Evolutionary conservation across 1,139 yeast genomes (phyloP).

Genomic region (Magnusiomyces ingens): DNA sequence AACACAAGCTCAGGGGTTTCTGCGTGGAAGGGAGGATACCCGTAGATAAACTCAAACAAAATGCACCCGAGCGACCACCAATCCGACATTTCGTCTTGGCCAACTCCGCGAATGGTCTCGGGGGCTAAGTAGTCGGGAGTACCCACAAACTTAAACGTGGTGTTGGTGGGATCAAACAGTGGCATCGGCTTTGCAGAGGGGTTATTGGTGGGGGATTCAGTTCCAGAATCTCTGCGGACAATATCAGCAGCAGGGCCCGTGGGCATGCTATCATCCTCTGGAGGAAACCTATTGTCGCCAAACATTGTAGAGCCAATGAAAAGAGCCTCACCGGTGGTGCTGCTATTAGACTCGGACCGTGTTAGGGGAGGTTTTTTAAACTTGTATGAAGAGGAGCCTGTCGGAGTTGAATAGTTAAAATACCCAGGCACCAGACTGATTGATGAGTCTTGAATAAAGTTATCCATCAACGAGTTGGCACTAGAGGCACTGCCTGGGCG

Average conservation of each 20-base stretch:
- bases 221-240: constrained; percentile 5
- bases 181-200: constrained; percentile 10
- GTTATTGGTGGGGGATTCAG: background rate
- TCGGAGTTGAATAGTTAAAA: constrained; percentile 19
- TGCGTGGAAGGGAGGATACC: constrained; percentile 94
- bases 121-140: constrained; percentile 98
- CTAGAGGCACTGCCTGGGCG: constrained; percentile 12
- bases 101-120: constrained; percentile 80
- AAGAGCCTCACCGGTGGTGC: constrained; percentile 15
- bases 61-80: constrained; percentile 99
- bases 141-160: constrained; percentile 65
- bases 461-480: constrained; percentile 9
- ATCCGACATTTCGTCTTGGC: constrained; percentile 83
- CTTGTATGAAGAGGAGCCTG: background rate
- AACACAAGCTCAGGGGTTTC: constrained; percentile 75
- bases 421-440: constrained; percentile 31
- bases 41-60: constrained; percentile 83
- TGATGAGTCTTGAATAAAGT: constrained; percentile 21
- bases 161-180: constrained; percentile 25
- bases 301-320: constrained; percentile 14
- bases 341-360: constrained; percentile 13
- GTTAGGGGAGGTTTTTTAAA: constrained; percentile 5
- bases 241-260: background rate
- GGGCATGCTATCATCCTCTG: background rate
- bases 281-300: constrained; percentile 3